Conservation (phyloP, 73 alveolate species). For the Tetrahymena thermophila region DNA sequence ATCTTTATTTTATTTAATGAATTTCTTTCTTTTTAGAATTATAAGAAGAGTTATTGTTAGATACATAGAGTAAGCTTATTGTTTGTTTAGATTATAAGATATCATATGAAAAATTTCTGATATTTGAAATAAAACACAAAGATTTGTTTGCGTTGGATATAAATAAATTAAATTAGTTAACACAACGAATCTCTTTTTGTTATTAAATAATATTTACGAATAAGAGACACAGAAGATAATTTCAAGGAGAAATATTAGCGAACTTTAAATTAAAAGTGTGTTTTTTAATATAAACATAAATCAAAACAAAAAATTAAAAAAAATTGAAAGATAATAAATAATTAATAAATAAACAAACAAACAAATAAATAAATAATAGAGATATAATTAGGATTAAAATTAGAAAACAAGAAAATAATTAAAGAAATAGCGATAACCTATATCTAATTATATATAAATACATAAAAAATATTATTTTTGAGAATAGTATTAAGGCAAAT, state of each 20-base stretch:
- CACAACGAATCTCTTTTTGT: neutral
- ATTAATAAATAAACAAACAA: neutral
- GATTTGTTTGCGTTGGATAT: neutral
- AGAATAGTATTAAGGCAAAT: neutral
- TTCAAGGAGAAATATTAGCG: neutral
- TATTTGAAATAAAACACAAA: neutral
- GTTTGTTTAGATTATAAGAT: neutral
- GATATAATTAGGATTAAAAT: neutral
- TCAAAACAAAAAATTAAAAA: neutral
- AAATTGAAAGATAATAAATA: neutral
- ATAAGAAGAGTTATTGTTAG: no score
- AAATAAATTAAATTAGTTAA: no score
- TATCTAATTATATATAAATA: neutral
- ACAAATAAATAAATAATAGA: neutral
- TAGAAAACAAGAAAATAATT: neutral
- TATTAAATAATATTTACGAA: no score
- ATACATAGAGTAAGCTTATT: neutral
- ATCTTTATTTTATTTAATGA: no score
- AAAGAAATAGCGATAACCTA: neutral
- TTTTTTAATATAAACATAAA: neutral
- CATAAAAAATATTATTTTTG: no score
- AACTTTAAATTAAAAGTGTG: neutral
- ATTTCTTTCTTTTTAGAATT: no score
- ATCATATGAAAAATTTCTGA: neutral
- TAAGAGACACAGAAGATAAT: neutral